Evolutionary conservation across 225 moss, liverwort and hornwort species (phyloP), one percentile per base, ranked within the genome.

Genomic region (Physcomitrellopsis africana): DNA sequence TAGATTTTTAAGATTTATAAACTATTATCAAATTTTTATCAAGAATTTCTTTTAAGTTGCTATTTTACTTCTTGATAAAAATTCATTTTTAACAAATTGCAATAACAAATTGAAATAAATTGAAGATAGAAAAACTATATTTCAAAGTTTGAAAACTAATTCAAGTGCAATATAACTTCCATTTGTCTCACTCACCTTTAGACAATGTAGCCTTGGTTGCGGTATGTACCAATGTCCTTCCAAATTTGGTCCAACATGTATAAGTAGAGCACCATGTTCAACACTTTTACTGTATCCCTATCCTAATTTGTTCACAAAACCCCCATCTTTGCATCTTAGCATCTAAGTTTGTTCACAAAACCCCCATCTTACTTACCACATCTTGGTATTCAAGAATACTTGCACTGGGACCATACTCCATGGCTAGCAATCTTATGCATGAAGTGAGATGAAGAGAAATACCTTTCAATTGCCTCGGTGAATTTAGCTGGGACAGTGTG

Each of bases 141-240:
- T n/a, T n/a, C n/a, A n/a, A n/a, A n/a, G n/a, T n/a, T n/a, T n/a
- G n/a, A n/a, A n/a, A n/a, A n/a, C n/a, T n/a, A n/a, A n/a, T n/a
- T n/a, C n/a, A n/a, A n/a, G n/a, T n/a, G n/a, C n/a, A 29, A 67
- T 60, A 13, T 15, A 71, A 5, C 11, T 17, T 9, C n/a, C n/a
- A n/a, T 17, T 66, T 49, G 51, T 22, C 67, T 89, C 92, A 83
- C 89, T 91, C 5, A 91, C 93, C 76, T 93, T 93, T 67, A 91
- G 19, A 91, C 93, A 69, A 93, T 85, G 14, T 91, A 91, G 77
- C 91, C 93, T 79, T 93, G 91, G 67, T 93, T 93, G 63, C 93
- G 86, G 79, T 89, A 93, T 5, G 93, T 93, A 75, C 93, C 93
- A 53, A 93, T 86, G 80, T 93, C 93, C 71, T 93, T 87, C 93